Evolutionary conservation across 495 filamentous ascomycete species (phyloP).

Genomic region (Clohesyomyces aquaticus): DNA sequence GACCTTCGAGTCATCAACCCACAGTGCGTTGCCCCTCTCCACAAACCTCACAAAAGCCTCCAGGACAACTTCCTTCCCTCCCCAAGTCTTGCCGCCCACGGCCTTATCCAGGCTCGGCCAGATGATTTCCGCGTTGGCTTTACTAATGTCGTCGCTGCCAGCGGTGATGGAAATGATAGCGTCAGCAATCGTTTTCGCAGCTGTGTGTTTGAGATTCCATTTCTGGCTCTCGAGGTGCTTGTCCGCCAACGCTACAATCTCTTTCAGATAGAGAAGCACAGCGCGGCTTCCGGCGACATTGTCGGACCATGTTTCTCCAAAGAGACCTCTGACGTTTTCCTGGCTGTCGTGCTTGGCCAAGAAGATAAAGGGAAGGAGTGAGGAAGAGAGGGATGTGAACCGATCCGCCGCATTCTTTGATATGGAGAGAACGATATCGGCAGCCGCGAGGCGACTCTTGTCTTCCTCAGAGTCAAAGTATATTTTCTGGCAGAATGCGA

Average conservation of each 20-base stretch:
- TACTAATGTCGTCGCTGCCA: slow-evolving; percentile 53
- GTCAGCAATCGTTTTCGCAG: slow-evolving; percentile 77
- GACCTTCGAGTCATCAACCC: slow-evolving; percentile 56
- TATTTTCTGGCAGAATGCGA: slow-evolving; percentile 65
- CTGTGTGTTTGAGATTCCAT: slow-evolving; percentile 89
- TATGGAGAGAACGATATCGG: slow-evolving; percentile 75
- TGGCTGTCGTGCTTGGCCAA: slow-evolving; percentile 82
- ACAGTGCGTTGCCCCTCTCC: slow-evolving; percentile 61
- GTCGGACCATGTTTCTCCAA: slow-evolving; percentile 83
- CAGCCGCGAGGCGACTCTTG: slow-evolving; percentile 69
- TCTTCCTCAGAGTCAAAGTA: slow-evolving; percentile 78
- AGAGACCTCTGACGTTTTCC: slow-evolving; percentile 72
- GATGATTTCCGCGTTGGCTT: slow-evolving; percentile 61
- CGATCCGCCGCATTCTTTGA: slow-evolving; percentile 85
- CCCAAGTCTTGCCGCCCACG: slow-evolving; percentile 84
- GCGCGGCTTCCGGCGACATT: slow-evolving; percentile 83
- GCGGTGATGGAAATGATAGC: slow-evolving; percentile 52
- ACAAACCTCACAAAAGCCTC: slow-evolving; percentile 80
- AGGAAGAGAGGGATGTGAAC: slow-evolving; percentile 74
- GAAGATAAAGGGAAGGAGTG: slow-evolving; percentile 83
- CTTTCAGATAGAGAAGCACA: slow-evolving; percentile 78
- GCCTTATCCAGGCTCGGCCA: slow-evolving; percentile 85
- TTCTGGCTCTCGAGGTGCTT: slow-evolving; percentile 72
- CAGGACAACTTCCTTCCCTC: slow-evolving; percentile 89
- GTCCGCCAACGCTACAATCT: slow-evolving; percentile 72